Evolutionary conservation across 108 stramenopile species (phyloP).

Genomic region (Phaeodactylum tricornutum): DNA sequence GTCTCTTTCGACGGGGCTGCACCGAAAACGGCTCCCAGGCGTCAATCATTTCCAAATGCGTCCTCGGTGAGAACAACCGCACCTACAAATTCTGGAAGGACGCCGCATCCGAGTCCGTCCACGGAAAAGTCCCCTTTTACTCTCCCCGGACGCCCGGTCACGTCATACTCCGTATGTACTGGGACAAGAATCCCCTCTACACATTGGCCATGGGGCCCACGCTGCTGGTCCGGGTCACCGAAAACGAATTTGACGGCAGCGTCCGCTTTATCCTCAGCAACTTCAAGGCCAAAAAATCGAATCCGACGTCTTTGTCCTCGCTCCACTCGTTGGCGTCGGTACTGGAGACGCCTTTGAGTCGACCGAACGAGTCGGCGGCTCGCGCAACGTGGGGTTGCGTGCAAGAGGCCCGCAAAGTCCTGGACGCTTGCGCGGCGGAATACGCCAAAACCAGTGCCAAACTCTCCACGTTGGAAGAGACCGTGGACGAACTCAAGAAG

Average conservation of each 20-base stretch:
- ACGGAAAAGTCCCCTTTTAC: slow-evolving; percentile 78
- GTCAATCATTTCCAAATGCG: slow-evolving; percentile 70
- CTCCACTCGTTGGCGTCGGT: slow-evolving; percentile 65
- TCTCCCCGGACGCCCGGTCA: slow-evolving; percentile 80
- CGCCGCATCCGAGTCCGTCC: slow-evolving; percentile 30
- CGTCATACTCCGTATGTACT: slow-evolving; percentile 81
- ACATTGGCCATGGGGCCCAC: slow-evolving; percentile 73
- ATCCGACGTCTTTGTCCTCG: slow-evolving; percentile 58
- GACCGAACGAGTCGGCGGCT: slow-evolving; percentile 53
- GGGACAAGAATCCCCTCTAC: slow-evolving; percentile 56
- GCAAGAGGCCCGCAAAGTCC: slow-evolving; percentile 74
- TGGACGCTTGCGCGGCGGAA: slow-evolving; percentile 40
- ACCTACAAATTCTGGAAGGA: slow-evolving; percentile 52
- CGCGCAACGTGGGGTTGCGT: slow-evolving; percentile 80
- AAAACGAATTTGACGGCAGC: slow-evolving; percentile 56
- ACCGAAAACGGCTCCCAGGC: slow-evolving; percentile 61
- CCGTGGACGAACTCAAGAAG: slow-evolving; percentile 40
- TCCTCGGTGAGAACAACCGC: slow-evolving; percentile 30
- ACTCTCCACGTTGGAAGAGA: slow-evolving; percentile 31
- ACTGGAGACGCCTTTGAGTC: slow-evolving; percentile 22
- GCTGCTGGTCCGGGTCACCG: slow-evolving; percentile 43
- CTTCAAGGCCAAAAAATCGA: slow-evolving; percentile 75
- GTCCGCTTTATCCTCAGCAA: slow-evolving; percentile 79
- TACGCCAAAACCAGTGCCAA: slow-evolving; percentile 53
- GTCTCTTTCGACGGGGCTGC: slow-evolving; percentile 77